Base-by-base conservation (phyloP, 805 yeast genomes). In the Candida arabinofermentans region DNA sequence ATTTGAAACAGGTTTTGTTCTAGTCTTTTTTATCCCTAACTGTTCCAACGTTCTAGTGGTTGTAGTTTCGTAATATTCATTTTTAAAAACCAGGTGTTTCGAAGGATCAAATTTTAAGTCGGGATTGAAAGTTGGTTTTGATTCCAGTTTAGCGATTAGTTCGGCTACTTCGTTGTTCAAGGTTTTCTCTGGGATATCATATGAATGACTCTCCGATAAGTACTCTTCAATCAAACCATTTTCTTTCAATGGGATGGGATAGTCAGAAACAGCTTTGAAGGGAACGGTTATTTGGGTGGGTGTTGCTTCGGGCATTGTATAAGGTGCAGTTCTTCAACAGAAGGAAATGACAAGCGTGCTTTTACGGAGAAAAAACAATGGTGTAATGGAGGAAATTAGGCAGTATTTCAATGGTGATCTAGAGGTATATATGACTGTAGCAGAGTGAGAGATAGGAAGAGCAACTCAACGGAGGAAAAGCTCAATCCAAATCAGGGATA, bases 1-100 rank as follows among this genome's bases (percentile, higher is more conserved):
- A 14, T 64, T 58, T 13, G 58, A 49, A 18, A 62, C 41, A 17
- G 60, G 53, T 9, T 50, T 40, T 12, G 48, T 48, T 35, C 54
- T 61, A 10, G 57, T 50, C 43, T 57, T 58, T 27, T 48, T 44
- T 37, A 65, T 62, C 4, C 58, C 54, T 43, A 65, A 55, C 12
- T 63, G 69, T 19, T 46, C 52, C 47, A 65, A 50, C 2, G 70
- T 65, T 22, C 62, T 50, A 35, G 55, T 56, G 44, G 65, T 58
- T n/a, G 70, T 67, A 29, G 50, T 57, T 19, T 61, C 54, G 40
- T 49, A 65, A 44, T 54, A 51, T 35, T 63, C 65, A 32, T 58
- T 61, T n/a, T 61, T 61, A 44, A 58, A 61, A n/a, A 57, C 44
- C 30, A 67, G 38, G 50, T 67, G 71, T 40, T 49, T 55, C 12